phyloP scores from a whole-genome alignment of 257 asterid genomes.

The Solanum chiquidenum region DNA sequence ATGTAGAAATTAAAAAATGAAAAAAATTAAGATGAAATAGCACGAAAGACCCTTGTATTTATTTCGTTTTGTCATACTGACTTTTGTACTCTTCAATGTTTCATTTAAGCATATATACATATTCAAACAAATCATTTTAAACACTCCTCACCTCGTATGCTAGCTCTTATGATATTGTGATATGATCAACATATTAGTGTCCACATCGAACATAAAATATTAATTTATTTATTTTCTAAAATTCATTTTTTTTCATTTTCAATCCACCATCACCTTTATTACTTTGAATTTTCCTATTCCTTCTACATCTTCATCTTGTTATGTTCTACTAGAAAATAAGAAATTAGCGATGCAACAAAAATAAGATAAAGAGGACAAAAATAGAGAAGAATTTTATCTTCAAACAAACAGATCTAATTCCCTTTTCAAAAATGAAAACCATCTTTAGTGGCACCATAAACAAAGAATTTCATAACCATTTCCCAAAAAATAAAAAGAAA shows the following conservation, averaged over 20 bases:
- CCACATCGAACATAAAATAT: not conserved
- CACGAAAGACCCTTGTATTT: not conserved
- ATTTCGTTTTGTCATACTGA: not conserved
- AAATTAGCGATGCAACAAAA: too few relatives aligned
- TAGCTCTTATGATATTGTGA: not conserved
- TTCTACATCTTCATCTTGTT: not conserved
- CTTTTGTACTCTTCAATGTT: not conserved
- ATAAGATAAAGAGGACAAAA: not conserved
- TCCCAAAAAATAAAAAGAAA: not conserved
- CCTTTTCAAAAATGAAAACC: not conserved
- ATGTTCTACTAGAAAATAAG: not conserved
- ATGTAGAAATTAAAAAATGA: not conserved
- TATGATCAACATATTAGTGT: not conserved
- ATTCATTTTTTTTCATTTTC: not conserved
- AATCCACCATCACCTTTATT: not conserved
- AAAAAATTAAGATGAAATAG: not conserved
- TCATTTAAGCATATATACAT: not conserved
- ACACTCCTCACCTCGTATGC: not conserved
- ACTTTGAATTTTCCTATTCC: not conserved
- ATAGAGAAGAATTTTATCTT: not conserved
- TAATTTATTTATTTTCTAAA: not conserved
- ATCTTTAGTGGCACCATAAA: not conserved
- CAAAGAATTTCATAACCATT: not conserved
- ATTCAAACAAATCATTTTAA: not conserved
- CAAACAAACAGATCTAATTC: not conserved